A percentile compares a stretch with the other conserved stretches of the same genome.
These are phyloP conservation scores for Choiromyces venosus DNA, from an alignment of 495 filamentous ascomycete genomes.

Conservation along the genomic window DNA sequence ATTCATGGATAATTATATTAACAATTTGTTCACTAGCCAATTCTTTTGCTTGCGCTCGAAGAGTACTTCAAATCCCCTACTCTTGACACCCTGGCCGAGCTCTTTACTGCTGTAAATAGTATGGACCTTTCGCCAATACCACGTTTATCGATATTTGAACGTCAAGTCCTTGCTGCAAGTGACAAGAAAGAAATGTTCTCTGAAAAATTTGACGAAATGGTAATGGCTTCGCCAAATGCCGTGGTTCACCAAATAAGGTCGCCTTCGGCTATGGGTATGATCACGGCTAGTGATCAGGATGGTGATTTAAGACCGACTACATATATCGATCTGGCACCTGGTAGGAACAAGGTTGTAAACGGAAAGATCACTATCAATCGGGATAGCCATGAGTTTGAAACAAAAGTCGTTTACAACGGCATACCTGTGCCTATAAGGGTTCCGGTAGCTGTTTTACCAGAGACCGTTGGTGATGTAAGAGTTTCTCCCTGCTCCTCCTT, in stretches of 20 bases:
- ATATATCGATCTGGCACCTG: constrained; percentile 40
- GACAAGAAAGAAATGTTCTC: constrained; percentile 94
- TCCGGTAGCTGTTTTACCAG: constrained; percentile 82
- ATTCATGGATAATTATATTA: constrained; percentile 14
- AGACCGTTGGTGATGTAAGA: constrained; percentile 77
- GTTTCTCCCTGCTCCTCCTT: not conserved
- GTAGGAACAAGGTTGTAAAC: constrained; percentile 35
- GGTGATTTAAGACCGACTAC: constrained; percentile 31
- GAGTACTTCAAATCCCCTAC: constrained; percentile 94
- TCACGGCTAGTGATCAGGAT: constrained; percentile 28
- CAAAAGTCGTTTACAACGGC: constrained; percentile 85
- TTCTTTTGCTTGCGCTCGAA: constrained; percentile 88
- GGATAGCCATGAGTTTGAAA: constrained; percentile 97
- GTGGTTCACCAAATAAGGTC: constrained; percentile 49
- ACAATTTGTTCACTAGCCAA: constrained; percentile 56
- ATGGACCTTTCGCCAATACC: constrained; percentile 98
- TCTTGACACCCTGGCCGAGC: constrained; percentile 77
- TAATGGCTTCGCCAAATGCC: constrained; percentile 45
- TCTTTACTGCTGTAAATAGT: constrained; percentile 87
- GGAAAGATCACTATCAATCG: constrained; percentile 46
- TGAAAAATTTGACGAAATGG: constrained; percentile 93
- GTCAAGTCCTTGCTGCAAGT: constrained; percentile 78
- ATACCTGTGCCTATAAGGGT: constrained; percentile 96
- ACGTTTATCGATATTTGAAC: constrained; percentile 72
- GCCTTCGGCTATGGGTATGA: constrained; percentile 30